Percentiles rank a stretch among this genome's conserved stretches.
phyloP scores from a whole-genome alignment of 23 red algal species.

The Gracilaria caudata region DNA sequence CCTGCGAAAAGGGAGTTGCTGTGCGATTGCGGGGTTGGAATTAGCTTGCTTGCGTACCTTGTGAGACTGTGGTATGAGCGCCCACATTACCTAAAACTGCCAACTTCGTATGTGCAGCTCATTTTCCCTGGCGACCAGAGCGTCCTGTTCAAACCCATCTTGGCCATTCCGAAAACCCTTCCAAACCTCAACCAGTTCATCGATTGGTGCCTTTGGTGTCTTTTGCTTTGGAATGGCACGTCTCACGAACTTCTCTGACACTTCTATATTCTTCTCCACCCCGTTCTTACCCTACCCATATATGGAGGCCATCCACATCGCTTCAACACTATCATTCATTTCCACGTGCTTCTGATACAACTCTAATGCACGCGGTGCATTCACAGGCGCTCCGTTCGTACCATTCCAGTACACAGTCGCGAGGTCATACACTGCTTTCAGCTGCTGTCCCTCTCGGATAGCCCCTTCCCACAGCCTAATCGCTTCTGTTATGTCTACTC shows the following conservation, averaged over 20 bases:
- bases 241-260: neutral
- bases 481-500: neutral
- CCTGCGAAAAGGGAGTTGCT: neutral
- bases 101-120: too few relatives aligned
- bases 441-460: neutral
- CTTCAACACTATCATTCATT: neutral
- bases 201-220: neutral
- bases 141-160: too few relatives aligned
- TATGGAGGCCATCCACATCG: neutral
- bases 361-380: neutral
- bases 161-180: too few relatives aligned
- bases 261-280: neutral
- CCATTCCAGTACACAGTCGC: neutral
- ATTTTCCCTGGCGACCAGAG: too few relatives aligned
- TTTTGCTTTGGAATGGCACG: neutral
- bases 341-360: neutral
- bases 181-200: neutral
- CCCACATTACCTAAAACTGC: too few relatives aligned
- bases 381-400: neutral
- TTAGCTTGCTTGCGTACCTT: too few relatives aligned
- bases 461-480: neutral
- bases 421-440: neutral
- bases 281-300: too few relatives aligned
- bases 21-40: neutral
- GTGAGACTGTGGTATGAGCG: too few relatives aligned